Evolutionary conservation across 2,329 filamentous ascomycete genomes (phyloP).

Genomic region (Paecilomyces dactylethromorphus): DNA sequence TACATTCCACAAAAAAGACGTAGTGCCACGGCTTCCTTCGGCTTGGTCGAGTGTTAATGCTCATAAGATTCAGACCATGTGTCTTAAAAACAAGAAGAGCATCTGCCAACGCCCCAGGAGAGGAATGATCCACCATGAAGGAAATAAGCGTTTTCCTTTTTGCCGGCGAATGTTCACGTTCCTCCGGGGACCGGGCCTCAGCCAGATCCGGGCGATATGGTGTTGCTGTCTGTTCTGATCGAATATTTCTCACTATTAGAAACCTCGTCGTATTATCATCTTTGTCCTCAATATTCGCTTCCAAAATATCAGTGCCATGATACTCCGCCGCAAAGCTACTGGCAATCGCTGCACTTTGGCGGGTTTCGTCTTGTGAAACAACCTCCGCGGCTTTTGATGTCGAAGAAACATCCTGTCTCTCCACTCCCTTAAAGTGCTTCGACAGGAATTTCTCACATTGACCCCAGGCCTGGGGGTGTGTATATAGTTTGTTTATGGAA

Average conservation of each 20-base stretch:
- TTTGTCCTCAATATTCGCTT: conserved; percentile 42
- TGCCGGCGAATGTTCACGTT: conserved; percentile 5
- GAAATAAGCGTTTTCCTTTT: conserved; percentile 65
- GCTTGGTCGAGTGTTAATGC: conserved; percentile 81
- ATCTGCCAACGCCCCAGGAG: conserved; percentile 76
- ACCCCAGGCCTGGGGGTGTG: conserved; percentile 91
- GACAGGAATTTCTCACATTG: conserved; percentile 76
- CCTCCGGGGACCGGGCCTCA: conserved; percentile 2
- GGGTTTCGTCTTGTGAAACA: conserved; percentile 51
- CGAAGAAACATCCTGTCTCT: conserved; percentile 75
- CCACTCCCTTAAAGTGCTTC: conserved; percentile 62
- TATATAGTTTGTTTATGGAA: conserved; percentile 72
- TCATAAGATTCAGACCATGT: conserved; percentile 73
- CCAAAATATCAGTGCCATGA: conserved; percentile 62
- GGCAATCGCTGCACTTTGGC: conserved; percentile 69
- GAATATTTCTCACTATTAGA: conserved; percentile 34
- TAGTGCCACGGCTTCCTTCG: conserved; percentile 75
- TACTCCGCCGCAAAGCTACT: conserved; percentile 65
- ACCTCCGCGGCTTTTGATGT: conserved; percentile 82
- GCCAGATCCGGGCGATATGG: conserved; percentile 11
- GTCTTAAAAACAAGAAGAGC: conserved; percentile 72
- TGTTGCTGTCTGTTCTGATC: conserved; percentile 16
- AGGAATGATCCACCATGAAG: conserved; percentile 72
- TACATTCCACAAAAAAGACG: conserved; percentile 89
- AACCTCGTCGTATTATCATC: conserved; percentile 43